phyloP scores from a whole-genome alignment of 768 basidiomycete genomes.

The Termitomyces sp. region DNA sequence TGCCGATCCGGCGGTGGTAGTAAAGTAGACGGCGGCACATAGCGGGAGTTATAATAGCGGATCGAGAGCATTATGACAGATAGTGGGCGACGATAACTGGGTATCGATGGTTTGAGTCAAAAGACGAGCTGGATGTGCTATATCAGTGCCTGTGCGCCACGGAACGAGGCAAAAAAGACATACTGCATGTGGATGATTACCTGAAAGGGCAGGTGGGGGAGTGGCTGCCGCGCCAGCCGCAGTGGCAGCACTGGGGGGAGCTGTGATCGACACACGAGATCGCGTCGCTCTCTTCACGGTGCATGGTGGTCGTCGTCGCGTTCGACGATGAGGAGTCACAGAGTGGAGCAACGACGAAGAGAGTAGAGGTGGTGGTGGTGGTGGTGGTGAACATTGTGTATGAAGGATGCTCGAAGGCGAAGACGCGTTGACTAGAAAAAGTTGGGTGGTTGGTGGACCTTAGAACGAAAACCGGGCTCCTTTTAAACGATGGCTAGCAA shows the following conservation, averaged over 20 bases:
- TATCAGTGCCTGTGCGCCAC: constrained; percentile 11
- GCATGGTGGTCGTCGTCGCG: constrained; percentile 10
- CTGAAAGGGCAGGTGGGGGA: constrained; percentile 67
- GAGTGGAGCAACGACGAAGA: constrained; percentile 15
- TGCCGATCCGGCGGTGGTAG: constrained; percentile 14
- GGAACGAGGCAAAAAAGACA: constrained; percentile 5
- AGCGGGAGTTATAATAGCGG: constrained; percentile 16
- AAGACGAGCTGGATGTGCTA: constrained; percentile 1
- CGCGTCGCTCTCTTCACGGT: constrained; percentile 21
- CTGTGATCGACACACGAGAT: constrained; percentile 43
- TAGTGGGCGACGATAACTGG: constrained; percentile 14
- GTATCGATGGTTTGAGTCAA: constrained; percentile 7
- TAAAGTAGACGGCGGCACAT: constrained; percentile 14
- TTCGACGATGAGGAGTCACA: constrained; percentile 21
- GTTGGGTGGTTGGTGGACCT: constrained; percentile 19
- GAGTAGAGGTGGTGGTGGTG: constrained; percentile 21
- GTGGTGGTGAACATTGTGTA: constrained; percentile 26
- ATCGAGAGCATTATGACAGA: constrained; percentile 22
- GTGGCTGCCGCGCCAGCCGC: constrained; percentile 65
- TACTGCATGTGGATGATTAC: constrained; percentile 23
- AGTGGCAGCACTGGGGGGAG: constrained; percentile 79
- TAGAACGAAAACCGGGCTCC: constrained; percentile 20
- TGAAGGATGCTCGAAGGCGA: no score
- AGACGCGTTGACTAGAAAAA: neutral
- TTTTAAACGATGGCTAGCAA: constrained; percentile 31